Evolutionary conservation across 2,329 filamentous ascomycete species (phyloP), one percentile per base, ranked within the genome.

Genomic region (Chaetomiaceae sp.): DNA sequence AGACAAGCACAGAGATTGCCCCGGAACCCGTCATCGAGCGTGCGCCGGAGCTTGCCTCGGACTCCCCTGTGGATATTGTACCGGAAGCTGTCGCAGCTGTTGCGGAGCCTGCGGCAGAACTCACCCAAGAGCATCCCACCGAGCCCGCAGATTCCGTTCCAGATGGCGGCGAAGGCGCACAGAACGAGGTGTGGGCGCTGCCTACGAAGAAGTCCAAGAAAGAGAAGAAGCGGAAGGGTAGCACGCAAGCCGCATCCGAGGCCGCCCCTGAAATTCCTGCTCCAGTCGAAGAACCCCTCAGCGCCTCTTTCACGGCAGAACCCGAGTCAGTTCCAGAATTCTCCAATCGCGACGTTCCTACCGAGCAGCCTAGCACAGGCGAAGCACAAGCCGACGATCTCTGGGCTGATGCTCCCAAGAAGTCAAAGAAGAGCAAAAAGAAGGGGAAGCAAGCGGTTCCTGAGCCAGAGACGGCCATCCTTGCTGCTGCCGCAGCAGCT

Each of bases 351-450:
- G 22, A 39, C 26, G n/a, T 18, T 15, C 22, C 42, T 2, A 14
- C 33, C 19, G 34, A 36, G 7, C 17, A 47, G 15, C 7, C 26
- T 34, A 42, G 19, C n/a, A 38, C 39, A 36, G 36, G 29, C 24
- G 27, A 18, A 18, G 27, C 24, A 35, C 9, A 11, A 12, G 14
- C 19, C 24, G 36, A 43, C 6, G 27, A 34, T 4, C 19, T 17
- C 12, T 24, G 4, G 17, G 29, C 12, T 10, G 43, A 45, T 17
- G 49, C 47, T 6, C 56, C 53, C 24, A 63, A 62, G 49, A 68
- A 65, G 48, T 58, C 60, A 38, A 67, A 68, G 39, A 59, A 65
- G 52, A 60, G 58, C 45, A 36, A 43, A 30, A 41, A 49, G 39
- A 58, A 60, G 49, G 51, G 54, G 50, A 48, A 46, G 27, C 30